phyloP scores from a whole-genome alignment of 2,329 filamentous ascomycete genomes.

The Domatiomyces catenatus region DNA sequence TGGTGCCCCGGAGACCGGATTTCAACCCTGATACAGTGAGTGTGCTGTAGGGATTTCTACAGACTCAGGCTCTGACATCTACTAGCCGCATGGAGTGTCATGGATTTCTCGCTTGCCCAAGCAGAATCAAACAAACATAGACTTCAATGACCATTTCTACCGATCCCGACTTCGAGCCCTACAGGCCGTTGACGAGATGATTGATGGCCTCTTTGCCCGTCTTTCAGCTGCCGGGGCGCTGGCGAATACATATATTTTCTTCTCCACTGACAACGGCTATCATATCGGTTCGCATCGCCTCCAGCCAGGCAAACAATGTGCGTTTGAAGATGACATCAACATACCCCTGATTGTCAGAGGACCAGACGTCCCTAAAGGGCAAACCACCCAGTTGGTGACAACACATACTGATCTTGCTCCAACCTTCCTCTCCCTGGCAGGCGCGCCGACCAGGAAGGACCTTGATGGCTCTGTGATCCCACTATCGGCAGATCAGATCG shows the following conservation, averaged over 20 bases:
- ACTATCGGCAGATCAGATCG: constrained; percentile 13
- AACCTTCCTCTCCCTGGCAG: constrained; percentile 34
- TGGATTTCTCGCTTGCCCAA: constrained; percentile 32
- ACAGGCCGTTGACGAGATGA: constrained; percentile 40
- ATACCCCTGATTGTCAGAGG: constrained; percentile 46
- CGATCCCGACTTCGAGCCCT: constrained; percentile 34
- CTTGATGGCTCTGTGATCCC: constrained; percentile 45
- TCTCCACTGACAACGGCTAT: constrained; percentile 46
- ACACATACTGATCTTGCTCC: constrained; percentile 51
- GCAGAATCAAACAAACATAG: constrained; percentile 33
- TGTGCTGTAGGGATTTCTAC: neutral
- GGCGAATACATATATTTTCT: constrained; percentile 46
- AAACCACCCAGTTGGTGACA: constrained; percentile 34
- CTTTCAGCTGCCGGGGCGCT: constrained; percentile 29
- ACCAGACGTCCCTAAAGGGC: constrained; percentile 35
- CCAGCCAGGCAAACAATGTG: constrained; percentile 42
- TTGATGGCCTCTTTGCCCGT: constrained; percentile 30
- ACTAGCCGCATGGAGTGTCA: constrained; percentile 28
- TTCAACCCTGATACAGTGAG: constrained; percentile 49
- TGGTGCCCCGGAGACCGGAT: constrained; percentile 45
- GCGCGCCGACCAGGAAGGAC: constrained; percentile 25
- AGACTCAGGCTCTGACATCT: neutral
- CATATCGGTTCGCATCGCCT: constrained; percentile 46
- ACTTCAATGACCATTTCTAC: constrained; percentile 40
- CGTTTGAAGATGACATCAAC: constrained; percentile 45